Evolutionary conservation across 2,329 filamentous ascomycete genomes (phyloP).

Genomic region (Diaporthe ilicicola): DNA sequence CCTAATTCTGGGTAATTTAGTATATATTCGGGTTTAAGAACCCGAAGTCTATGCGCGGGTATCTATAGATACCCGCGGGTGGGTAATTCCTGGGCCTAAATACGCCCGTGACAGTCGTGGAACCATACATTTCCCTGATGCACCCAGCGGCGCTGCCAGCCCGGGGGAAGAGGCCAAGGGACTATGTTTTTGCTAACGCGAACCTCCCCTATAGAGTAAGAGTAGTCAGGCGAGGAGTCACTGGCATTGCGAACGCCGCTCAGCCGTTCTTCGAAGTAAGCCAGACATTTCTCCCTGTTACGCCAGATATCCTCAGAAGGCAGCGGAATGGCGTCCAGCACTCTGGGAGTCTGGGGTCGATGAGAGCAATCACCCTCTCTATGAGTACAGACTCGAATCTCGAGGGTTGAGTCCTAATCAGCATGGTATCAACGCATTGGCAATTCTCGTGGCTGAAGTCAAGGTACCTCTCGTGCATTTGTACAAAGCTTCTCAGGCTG

Average conservation of each 20-base stretch:
- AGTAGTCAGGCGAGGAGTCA: not conserved
- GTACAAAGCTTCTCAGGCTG: not conserved
- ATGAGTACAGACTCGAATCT: not conserved
- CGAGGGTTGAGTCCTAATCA: not conserved
- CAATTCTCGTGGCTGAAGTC: not conserved
- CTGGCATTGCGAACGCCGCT: not conserved
- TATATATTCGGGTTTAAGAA: no score
- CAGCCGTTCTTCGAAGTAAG: not conserved
- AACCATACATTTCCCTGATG: not conserved
- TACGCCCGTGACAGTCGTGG: not conserved
- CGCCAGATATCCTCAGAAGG: not conserved
- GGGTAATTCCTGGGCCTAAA: no score
- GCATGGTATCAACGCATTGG: not conserved
- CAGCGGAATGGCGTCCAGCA: not conserved
- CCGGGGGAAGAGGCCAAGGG: not conserved
- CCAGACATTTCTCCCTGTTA: not conserved
- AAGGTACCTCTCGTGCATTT: not conserved
- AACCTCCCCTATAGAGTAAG: not conserved
- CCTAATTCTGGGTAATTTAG: no score
- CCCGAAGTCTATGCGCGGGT: no score
- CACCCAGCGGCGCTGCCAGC: not conserved
- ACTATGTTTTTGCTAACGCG: not conserved
- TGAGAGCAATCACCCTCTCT: not conserved
- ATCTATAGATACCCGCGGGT: no score
- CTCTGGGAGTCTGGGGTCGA: fast-evolving